A percentile compares a stretch with the other conserved stretches of the same genome.
Conservation (phyloP, 768 basidiomycete genomes). For the Suillus decipiens region DNA sequence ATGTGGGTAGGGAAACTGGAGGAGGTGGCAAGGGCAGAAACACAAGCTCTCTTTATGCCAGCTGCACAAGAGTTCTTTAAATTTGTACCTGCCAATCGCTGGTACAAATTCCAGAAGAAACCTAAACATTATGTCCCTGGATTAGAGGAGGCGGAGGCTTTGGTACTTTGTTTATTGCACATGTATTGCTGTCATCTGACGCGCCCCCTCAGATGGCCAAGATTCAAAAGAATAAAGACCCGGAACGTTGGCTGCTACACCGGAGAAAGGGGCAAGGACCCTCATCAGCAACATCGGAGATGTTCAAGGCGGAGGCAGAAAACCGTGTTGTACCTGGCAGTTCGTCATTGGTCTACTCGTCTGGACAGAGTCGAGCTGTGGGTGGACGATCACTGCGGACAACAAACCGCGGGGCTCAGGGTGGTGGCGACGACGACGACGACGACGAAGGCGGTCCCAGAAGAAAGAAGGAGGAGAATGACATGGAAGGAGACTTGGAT, state of each 20-base stretch:
- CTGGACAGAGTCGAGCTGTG: conserved; percentile 62
- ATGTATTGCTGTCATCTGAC: background rate
- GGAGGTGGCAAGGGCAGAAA: conserved; percentile 68
- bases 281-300: conserved; percentile 63
- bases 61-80: conserved; percentile 81
- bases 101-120: conserved; percentile 93
- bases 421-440: conserved; percentile 69
- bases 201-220: conserved; percentile 32
- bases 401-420: conserved; percentile 66
- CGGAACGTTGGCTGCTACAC: conserved; percentile 68
- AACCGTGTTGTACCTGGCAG: conserved; percentile 42
- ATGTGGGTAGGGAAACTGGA: conserved; percentile 84
- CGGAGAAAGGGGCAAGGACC: conserved; percentile 59
- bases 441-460: conserved; percentile 63
- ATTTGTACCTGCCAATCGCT: conserved; percentile 84
- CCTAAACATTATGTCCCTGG: conserved; percentile 72
- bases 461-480: conserved; percentile 58
- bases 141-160: conserved; percentile 65
- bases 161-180: conserved; percentile 43
- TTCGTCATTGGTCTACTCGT: conserved; percentile 48
- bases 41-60: conserved; percentile 84
- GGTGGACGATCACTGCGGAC: conserved; percentile 66
- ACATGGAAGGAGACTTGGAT: conserved; percentile 79
- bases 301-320: conserved; percentile 68
- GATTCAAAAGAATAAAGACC: conserved; percentile 74